Evolutionary conservation across 331 rosid genomes (phyloP).

Genomic region (Quercus lobata): DNA sequence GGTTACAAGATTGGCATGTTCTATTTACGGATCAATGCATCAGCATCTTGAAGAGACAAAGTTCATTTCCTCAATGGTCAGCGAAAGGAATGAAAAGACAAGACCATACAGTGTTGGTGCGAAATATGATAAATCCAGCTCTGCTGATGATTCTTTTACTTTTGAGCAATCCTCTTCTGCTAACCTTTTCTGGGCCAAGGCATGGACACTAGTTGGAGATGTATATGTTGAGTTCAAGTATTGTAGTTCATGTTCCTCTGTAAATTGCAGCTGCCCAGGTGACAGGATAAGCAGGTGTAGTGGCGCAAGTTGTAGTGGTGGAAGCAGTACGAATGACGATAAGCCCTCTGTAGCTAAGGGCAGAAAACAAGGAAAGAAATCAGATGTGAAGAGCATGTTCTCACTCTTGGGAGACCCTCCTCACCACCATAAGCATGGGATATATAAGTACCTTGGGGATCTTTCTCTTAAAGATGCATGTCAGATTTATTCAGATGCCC

Average conservation of each 20-base stretch:
- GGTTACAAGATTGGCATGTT: slow-evolving; percentile 80
- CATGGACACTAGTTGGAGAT: slow-evolving; percentile 90
- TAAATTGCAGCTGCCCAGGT: slow-evolving; percentile 92
- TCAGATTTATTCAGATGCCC: slow-evolving; percentile 54
- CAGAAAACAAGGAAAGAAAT: slow-evolving; percentile 58
- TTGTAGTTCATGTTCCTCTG: slow-evolving; percentile 80
- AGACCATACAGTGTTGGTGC: slow-evolving; percentile 27
- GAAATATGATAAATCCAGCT: slow-evolving; percentile 32
- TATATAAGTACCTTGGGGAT: slow-evolving; percentile 75
- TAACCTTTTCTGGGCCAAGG: slow-evolving; percentile 90
- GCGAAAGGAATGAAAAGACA: slow-evolving; percentile 38
- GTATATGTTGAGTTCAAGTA: slow-evolving; percentile 69
- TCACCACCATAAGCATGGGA: slow-evolving; percentile 53
- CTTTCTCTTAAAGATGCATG: slow-evolving; percentile 56
- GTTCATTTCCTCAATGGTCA: slow-evolving; percentile 80
- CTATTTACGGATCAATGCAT: slow-evolving; percentile 98
- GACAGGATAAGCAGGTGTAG: slow-evolving; percentile 96
- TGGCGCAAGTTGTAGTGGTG: slow-evolving; percentile 76
- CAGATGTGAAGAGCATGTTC: slow-evolving; percentile 37
- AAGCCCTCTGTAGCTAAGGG: slow-evolving; percentile 30
- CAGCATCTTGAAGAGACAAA: slow-evolving; percentile 74
- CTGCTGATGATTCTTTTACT: slow-evolving; percentile 33
- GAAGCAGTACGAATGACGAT: slow-evolving; percentile 16
- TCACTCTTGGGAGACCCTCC: slow-evolving; percentile 43
- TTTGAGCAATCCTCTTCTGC: slow-evolving; percentile 64